These are phyloP conservation scores for Curvularia verruculosa DNA, from an alignment of 2,329 filamentous ascomycete genomes.

Conservation along the genomic window DNA sequence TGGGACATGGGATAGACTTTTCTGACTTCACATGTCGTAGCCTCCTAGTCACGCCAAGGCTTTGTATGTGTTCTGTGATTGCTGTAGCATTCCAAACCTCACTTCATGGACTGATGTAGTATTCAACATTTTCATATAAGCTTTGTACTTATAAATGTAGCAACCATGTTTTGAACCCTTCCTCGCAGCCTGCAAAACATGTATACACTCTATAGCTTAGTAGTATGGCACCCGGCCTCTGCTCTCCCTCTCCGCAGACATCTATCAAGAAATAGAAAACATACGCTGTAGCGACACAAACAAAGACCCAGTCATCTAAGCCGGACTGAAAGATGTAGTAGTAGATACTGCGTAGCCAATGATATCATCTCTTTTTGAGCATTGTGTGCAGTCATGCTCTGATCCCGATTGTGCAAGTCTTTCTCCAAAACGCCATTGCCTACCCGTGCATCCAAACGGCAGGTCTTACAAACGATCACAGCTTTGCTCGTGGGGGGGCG, in stretches of 20 bases:
- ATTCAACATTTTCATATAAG: neutral
- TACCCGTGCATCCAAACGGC: constrained; percentile 31
- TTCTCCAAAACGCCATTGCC: constrained; percentile 35
- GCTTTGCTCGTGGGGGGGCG: constrained; percentile 18
- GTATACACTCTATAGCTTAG: neutral
- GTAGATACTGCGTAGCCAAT: constrained; percentile 4
- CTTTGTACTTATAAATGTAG: neutral
- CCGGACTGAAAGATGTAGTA: neutral
- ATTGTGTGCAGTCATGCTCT: constrained; percentile 21
- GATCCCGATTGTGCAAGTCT: constrained; percentile 10
- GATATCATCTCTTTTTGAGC: constrained; percentile 8
- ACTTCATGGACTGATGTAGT: neutral
- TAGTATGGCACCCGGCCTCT: neutral
- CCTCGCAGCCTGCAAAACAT: neutral
- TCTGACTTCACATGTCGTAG: too few relatives aligned
- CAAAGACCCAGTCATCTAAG: neutral
- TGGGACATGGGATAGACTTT: too few relatives aligned
- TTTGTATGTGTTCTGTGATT: neutral
- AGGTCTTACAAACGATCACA: constrained; percentile 27
- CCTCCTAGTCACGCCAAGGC: neutral
- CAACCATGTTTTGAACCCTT: too few relatives aligned
- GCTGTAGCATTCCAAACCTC: neutral
- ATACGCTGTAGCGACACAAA: neutral
- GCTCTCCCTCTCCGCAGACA: neutral
- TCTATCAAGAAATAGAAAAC: neutral